These are phyloP conservation scores for Solanum chaucha DNA, from an alignment of 257 asterid genomes.

Conservation along the genomic window DNA sequence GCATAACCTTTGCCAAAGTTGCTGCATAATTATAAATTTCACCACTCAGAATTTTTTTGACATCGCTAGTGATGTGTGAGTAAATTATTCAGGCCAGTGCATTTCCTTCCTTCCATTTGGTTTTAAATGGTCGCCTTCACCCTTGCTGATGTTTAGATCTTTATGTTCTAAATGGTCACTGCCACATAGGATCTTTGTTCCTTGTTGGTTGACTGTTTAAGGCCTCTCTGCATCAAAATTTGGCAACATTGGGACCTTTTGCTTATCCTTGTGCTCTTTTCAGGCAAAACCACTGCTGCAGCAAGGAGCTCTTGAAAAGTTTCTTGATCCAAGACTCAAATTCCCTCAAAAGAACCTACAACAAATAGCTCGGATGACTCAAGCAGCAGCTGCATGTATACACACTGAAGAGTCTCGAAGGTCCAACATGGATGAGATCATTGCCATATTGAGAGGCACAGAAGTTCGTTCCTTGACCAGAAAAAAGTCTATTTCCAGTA, in stretches of 20 bases:
- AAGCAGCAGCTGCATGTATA: conserved; percentile 65
- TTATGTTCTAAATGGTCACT: neutral
- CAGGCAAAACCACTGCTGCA: conserved; percentile 69
- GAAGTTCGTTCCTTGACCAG: conserved; percentile 13
- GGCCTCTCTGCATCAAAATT: neutral
- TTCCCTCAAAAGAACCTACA: conserved; percentile 19
- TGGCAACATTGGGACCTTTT: neutral
- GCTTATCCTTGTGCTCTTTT: neutral
- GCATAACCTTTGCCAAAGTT: neutral
- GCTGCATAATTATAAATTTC: neutral
- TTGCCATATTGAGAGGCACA: conserved; percentile 43
- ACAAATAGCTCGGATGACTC: conserved; percentile 33
- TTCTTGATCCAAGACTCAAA: conserved; percentile 41
- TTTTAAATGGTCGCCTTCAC: neutral
- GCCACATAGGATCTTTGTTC: neutral
- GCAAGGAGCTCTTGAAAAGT: conserved; percentile 41
- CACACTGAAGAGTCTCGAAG: conserved; percentile 51
- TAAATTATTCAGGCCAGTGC: neutral
- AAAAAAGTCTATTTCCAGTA: conserved; percentile 27
- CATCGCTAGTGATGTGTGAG: neutral
- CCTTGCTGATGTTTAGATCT: neutral
- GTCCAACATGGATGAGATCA: conserved; percentile 52
- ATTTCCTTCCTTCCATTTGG: neutral
- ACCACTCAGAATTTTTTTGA: neutral
- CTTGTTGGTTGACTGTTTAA: neutral